Evolutionary conservation across 148 eudicot genomes (phyloP), one percentile per base, ranked within the genome.

Genomic region (Gaultheria prostrata): DNA sequence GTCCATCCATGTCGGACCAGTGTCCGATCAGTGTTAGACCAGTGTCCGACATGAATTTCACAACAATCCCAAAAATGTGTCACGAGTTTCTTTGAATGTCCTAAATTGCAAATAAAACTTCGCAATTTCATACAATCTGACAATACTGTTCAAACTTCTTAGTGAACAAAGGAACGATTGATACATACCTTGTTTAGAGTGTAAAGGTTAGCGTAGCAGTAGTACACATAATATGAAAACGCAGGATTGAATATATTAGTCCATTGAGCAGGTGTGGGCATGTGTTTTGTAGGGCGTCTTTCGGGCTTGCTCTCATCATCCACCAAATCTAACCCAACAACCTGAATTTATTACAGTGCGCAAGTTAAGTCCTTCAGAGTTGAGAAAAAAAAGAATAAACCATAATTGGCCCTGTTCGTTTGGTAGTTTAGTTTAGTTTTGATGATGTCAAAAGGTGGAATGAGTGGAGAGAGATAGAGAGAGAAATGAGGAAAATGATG

Each of bases 291-390:
- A 49, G 99, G 99, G 50, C 99, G 95, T 86, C 99, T 93, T 87
- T 97, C 99, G 39, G 98, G 99, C 87, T 95, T 97, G 88, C 95
- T 97, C 87, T 97, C 99, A 82, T 97, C 99, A 85, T 97, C 99
- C 87, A 97, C 99, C 88, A 97, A 83, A 91, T 97, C 99, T 39
- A 97, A 89, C 59, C 99, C 99, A 84, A 97, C 98, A 83, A 97
- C 95, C 99, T 97, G n/a, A 18, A 82, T 73, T 63, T 33, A 11
- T 56, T 17, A 70, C 6, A 24, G 72, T 74, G 48, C 20, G 30
- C 15, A n/a, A 53, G 15, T 4, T 33, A 12, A 80, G 8, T 59
- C 57, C 73, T 71, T 6, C n/a, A 13, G 50, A 82, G n/a, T 11
- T 4, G 51, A 56, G 14, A 26, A 74, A 43, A 49, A 5, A 14